Base-by-base conservation (phyloP, 495 filamentous ascomycete species). In the Penicillium argentinense region DNA sequence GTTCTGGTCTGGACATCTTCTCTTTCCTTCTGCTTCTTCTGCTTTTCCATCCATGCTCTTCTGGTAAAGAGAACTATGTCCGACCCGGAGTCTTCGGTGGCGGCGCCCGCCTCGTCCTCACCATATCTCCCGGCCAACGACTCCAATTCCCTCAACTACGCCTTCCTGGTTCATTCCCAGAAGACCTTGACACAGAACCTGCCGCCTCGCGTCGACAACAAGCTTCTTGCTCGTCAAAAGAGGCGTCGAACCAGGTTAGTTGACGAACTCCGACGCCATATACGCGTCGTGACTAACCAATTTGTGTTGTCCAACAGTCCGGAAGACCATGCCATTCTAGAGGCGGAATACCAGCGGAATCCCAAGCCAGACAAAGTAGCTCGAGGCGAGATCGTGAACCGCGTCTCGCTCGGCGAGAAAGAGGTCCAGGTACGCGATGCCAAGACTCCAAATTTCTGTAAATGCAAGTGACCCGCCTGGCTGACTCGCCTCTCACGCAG, bases 341-440 rank as follows among this genome's bases (percentile, higher is more conserved):
- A 97, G 69, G 77, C 84, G 19, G 91, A 93, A 56, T 97, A 95
- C 63, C 76, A 82, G 51, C 75, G 74, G 26, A 91, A 97, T 60
- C 77, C 90, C 3, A 96, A 96, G 63, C 95, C 95, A 42, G 93
- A 97, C 73, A 97, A 97, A 67, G 76, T 82, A 12, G 85, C 87
- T 59, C 87, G 93, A 61, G 77, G 85, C 33, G 85, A 84, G 56
- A 89, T 99, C 47, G 86, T 91, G 42, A 81, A 78, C 66, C 83
- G 81, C 62, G 95, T 97, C 42, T 84, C 87, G 34, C 78, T 99
- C 56, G 93, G 88, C 50, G 93, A 99, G 71, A 97, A 97, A 66
- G 92, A 97, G 75, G 89, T 97, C 13, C 95, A 97, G 82, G 93
- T 97, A 58, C 76, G 86, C 44, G 49, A 58, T 51, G 48, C 49